Conservation (phyloP, 176 grass and related monocot genomes). For the Paspalum vaginatum region DNA sequence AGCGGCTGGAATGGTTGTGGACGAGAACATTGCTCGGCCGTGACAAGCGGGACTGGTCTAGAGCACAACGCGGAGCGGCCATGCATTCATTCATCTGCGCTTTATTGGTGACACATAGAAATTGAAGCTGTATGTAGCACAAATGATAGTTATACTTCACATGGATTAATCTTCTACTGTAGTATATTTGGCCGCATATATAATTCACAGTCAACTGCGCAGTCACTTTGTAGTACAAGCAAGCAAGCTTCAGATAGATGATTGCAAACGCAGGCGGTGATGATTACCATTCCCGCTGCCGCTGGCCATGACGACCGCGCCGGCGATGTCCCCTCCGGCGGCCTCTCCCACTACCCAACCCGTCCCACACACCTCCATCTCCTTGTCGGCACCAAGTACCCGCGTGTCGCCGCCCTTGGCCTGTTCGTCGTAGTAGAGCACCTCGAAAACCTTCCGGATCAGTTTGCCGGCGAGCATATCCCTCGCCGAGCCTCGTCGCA, state of each 20-base stretch:
- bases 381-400: background rate
- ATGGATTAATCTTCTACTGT: too few species aligned
- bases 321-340: background rate
- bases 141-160: background rate
- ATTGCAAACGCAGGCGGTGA: constrained; percentile 15
- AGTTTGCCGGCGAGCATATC: constrained; percentile 43
- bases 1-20: background rate
- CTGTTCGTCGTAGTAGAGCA: constrained; percentile 1
- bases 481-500: constrained; percentile 38
- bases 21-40: constrained; percentile 22
- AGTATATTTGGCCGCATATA: background rate
- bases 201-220: background rate
- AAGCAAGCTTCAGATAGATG: constrained; percentile 35
- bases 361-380: background rate
- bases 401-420: background rate
- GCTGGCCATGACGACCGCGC: background rate
- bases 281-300: constrained; percentile 7
- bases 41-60: background rate
- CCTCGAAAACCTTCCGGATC: constrained; percentile 35
- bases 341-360: background rate
- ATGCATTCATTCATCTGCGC: background rate
- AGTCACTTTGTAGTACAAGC: background rate
- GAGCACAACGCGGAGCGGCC: background rate
- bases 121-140: background rate
- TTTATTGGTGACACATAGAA: background rate